Evolutionary conservation across 306 rosid genomes (phyloP), one percentile per base, ranked within the genome.

Genomic region (Trifolium fragiferum): DNA sequence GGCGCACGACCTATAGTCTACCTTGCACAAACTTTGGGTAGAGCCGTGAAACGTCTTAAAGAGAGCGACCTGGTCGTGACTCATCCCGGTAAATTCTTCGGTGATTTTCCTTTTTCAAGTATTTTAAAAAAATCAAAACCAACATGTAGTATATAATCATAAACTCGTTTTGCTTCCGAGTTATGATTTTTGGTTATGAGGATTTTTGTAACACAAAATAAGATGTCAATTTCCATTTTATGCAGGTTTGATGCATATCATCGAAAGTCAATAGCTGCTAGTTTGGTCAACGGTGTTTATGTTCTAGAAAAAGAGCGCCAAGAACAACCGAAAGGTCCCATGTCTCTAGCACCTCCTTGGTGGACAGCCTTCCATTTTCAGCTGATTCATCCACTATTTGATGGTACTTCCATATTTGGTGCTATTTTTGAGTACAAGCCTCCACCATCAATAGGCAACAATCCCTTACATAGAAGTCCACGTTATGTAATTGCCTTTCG

Each of bases 231-330:
- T 37, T 77, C 47, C 3, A 41, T 65, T 19, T 27, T 73, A 68
- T 78, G 30, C 82, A 92, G 99, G 99, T 82, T 83, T 38, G 80
- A 90, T 75, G 60, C 80, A 15, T 21, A 90, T 76, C 92, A 94
- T 78, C 77, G 87, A 74, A 87, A 83, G 75, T 86, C 99, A 4
- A 87, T 92, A 57, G 98, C 96, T 32, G 96, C 99, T 41, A 80
- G 96, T 89, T 89, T 94, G 86, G 98, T 94, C 72, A 87, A 94
- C 64, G 96, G 96, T 70, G 99, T 87, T 72, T 94, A 94, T 51
- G 47, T 94, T 68, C 80, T 87, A 23, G 95, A 92, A 64, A 88
- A 90, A 58, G 98, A 94, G 62, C 74, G 96, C 27, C 99, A 92
- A 76, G 86, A 81, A 70, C 74, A 64, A 11, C 92, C 98, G 15